Percentiles rank a stretch among this genome's conserved stretches.
These are phyloP conservation scores for Pythium aristosporum DNA, from an alignment of 352 stramenopile genomes.

Conservation along the genomic window DNA sequence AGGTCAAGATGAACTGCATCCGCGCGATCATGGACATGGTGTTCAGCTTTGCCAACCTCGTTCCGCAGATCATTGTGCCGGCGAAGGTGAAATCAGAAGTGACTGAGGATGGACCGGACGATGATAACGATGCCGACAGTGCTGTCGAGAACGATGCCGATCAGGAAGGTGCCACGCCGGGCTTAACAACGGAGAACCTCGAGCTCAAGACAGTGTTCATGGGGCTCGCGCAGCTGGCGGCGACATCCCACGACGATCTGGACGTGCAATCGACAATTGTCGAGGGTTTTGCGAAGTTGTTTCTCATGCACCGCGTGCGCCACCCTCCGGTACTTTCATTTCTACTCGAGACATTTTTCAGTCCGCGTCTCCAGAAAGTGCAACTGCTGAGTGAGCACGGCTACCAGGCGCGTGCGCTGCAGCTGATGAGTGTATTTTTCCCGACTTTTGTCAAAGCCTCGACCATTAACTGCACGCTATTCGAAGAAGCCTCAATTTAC, in stretches of 20 bases:
- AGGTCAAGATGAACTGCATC: conserved; percentile 79
- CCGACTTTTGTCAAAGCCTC: conserved; percentile 60
- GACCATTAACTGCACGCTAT: conserved; percentile 48
- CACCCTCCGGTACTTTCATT: conserved; percentile 59
- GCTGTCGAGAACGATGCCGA: conserved; percentile 25
- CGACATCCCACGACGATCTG: conserved; percentile 51
- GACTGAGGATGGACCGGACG: conserved; percentile 28
- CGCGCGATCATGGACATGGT: conserved; percentile 68
- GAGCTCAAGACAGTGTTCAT: conserved; percentile 63
- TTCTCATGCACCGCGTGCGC: conserved; percentile 71
- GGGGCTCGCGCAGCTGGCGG: conserved; percentile 46
- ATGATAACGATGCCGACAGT: conserved; percentile 12
- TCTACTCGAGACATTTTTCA: conserved; percentile 76
- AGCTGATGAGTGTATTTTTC: conserved; percentile 79
- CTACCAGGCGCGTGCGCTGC: conserved; percentile 60
- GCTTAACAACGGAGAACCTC: conserved; percentile 33
- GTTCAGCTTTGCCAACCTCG: conserved; percentile 59
- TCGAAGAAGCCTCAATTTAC: conserved; percentile 65
- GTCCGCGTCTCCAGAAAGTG: conserved; percentile 51
- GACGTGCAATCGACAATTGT: conserved; percentile 76
- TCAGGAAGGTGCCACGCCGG: not conserved
- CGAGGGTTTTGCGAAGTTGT: conserved; percentile 73
- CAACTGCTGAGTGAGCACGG: conserved; percentile 53
- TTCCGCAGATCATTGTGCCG: conserved; percentile 46
- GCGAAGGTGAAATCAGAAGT: conserved; percentile 13